Evolutionary conservation across 441 rosid species (phyloP), one percentile per base, ranked within the genome.

Genomic region (Pelargonium citronellum): DNA sequence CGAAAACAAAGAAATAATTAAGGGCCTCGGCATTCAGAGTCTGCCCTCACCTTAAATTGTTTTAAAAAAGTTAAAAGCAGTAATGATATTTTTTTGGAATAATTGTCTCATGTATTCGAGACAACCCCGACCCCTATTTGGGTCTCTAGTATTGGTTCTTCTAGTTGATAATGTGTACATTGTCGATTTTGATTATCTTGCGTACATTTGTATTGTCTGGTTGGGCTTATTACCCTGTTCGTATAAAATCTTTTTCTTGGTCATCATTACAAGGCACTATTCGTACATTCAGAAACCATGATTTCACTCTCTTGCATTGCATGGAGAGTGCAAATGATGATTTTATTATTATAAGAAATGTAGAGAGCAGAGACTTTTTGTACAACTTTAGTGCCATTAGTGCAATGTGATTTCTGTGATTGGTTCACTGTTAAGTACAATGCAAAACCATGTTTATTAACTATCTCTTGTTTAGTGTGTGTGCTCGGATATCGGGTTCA

Each of bases 301-400:
- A 53, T 53, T 53, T 53, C 60, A 53, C 60, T 53, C 60, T 53
- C 20, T 53, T 53, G 60, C 60, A 15, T 7, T 51, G 58, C 6
- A 12, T n/a, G 5, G 58, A 51, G n/a, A 51, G 16, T 51, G 58
- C 58, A 51, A 51, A 12, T 43, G 57, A 4, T 6, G 2, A 51
- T 51, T 15, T 47, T 47, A 47, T 47, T 11, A 27, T 27, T 1
- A 27, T 27, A 27, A 27, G 58, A n/a, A 51, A 51, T n/a, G 58
- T 44, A 17, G 34, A 1, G 24, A 22, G 34, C 2, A 27, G 34
- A 27, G 1, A 3, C 34, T 27, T 27, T 27, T 27, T 3, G 2
- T 0, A 3, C 34, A 27, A 27, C 34, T 27, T 27, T 27, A 27
- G 34, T 27, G 34, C 34, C 34, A 27, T 27, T 27, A 27, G 34